These are phyloP conservation scores for Euclidium syriacum DNA, from an alignment of 345 rosid genomes.

Conservation along the genomic window DNA sequence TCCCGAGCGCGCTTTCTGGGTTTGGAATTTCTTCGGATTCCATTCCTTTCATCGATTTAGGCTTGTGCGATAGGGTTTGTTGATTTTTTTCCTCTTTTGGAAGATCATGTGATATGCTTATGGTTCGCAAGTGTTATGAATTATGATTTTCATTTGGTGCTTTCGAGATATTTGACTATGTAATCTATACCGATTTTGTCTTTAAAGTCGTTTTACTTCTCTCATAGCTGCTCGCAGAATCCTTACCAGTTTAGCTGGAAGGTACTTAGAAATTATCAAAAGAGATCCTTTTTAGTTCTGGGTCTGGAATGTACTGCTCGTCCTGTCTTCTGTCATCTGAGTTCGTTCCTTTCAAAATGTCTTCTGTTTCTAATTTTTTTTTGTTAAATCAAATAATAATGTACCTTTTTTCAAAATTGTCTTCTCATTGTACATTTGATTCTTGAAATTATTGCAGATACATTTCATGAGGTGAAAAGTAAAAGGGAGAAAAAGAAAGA, in stretches of 20 bases:
- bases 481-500: conserved; percentile 60
- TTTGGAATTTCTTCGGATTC: neutral
- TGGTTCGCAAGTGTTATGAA: neutral
- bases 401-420: neutral
- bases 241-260: neutral
- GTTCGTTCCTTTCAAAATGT: neutral
- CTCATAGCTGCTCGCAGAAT: neutral
- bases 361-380: neutral
- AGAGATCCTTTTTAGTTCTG: neutral
- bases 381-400: neutral
- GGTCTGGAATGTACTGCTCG: no score
- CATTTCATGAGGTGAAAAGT: conserved; percentile 86
- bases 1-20: neutral
- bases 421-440: neutral
- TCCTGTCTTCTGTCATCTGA: no score
- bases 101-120: neutral
- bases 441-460: conserved; percentile 50
- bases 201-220: neutral
- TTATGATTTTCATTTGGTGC: neutral
- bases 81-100: neutral
- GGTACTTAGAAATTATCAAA: neutral
- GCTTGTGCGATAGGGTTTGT: conserved; percentile 4
- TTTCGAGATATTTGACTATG: neutral
- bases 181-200: neutral
- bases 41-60: neutral